Evolutionary conservation across 2,329 filamentous ascomycete species (phyloP).

Genomic region (Ophiostoma tasmaniense): DNA sequence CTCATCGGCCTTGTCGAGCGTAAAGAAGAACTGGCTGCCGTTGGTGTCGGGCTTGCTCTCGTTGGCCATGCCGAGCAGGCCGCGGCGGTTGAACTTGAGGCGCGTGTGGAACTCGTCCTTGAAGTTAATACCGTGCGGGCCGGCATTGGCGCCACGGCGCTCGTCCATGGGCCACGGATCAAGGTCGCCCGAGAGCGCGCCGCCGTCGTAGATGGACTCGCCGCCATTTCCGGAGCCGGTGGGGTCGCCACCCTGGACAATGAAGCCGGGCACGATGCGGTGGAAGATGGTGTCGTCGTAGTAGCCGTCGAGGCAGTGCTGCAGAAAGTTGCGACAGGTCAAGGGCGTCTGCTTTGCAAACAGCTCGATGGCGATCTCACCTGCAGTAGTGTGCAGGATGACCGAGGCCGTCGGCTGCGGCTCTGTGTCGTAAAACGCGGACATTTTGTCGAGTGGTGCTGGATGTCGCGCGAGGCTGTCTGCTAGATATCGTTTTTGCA

Average conservation of each 20-base stretch:
- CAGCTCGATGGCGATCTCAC: constrained; percentile 83
- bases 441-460: constrained; percentile 52
- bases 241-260: constrained; percentile 89
- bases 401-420: constrained; percentile 89
- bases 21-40: constrained; percentile 96
- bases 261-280: constrained; percentile 82
- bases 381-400: constrained; percentile 79
- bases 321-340: constrained; percentile 89
- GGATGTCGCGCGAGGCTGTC: too few species aligned
- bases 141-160: constrained; percentile 52
- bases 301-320: constrained; percentile 90
- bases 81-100: constrained; percentile 85
- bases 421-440: constrained; percentile 85
- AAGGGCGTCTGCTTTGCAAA: constrained; percentile 92
- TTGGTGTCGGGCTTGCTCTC: constrained; percentile 69
- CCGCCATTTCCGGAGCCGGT: constrained; percentile 88
- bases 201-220: constrained; percentile 84
- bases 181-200: constrained; percentile 61
- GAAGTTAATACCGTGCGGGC: constrained; percentile 51
- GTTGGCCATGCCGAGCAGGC: constrained; percentile 94
- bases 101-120: constrained; percentile 87
- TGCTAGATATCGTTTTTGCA: not conserved
- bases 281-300: constrained; percentile 93
- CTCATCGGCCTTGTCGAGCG: constrained; percentile 75
- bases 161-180: constrained; percentile 66